Evolutionary conservation across 305 asterid species (phyloP), one percentile per base, ranked within the genome.

Genomic region (Fraxinus nigra): DNA sequence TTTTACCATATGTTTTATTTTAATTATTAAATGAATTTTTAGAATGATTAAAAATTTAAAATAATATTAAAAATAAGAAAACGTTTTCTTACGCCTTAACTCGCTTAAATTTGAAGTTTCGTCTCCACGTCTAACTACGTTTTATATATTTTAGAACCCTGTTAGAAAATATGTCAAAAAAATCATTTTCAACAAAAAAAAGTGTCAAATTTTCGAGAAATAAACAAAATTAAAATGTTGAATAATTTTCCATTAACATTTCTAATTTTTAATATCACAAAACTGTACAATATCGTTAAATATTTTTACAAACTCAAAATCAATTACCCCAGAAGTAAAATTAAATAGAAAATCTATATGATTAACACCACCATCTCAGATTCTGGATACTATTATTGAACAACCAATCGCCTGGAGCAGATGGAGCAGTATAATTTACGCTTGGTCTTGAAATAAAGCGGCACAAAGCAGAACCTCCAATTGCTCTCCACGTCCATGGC

Each of bases 401-500:
- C 43, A 20, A 85, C 76, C 83, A 92, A 81, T 14, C 93, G 94
- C 80, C 92, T 84, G 54, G 90, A 78, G 83, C 97, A 89, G 72
- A 90, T n/a, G 24, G 94, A 82, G 86, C 97, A 92, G 72, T 82
- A 85, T 4, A 85, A 72, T 78, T 87, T 86, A 80, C 96, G 96
- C 78, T 94, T 92, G 43, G 85, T 88, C 84, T 91, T 92, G 88
- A 81, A 90, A 81, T 87, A 94, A 54, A 92, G 87, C 1, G 97
- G 98, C 76, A 94, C 86, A 78, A 94, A 94, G 86, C 98, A 92
- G 13, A 91, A 75, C 28, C 94, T 85, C 95, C 93, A 94, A 37
- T 89, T 84, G 65, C 92, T 94, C 89, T 91, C 90, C 5, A 91
- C 91, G 76, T 94, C 97, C 93, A 89, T 75, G 80, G 93, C 96